phyloP scores from a whole-genome alignment of 176 grass and related monocot species.

The Triticum timopheevii region DNA sequence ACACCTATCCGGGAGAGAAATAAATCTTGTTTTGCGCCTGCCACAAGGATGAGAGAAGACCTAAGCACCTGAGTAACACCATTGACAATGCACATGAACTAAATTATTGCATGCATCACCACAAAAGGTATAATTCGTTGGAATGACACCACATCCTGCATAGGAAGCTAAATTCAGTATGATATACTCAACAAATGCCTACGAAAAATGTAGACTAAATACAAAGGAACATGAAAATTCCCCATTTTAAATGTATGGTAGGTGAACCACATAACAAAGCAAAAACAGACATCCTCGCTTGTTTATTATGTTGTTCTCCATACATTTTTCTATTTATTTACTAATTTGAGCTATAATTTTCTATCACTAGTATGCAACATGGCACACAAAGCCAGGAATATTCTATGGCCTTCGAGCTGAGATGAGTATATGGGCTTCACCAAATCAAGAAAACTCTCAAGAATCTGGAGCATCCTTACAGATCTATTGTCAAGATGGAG shows the following conservation, averaged over 20 bases:
- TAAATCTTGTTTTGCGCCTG: background rate
- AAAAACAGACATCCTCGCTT: background rate
- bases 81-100: background rate
- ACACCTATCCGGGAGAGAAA: background rate
- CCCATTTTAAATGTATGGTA: background rate
- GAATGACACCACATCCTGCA: background rate
- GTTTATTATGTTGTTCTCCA: background rate
- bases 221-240: background rate
- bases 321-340: background rate
- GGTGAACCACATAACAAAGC: background rate
- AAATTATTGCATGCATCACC: background rate
- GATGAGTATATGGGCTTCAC: conserved; percentile 20
- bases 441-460: conserved; percentile 15
- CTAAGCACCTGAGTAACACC: background rate
- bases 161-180: background rate
- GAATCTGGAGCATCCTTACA: conserved; percentile 15
- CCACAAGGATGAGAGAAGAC: background rate
- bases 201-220: background rate
- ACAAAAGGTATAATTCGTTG: background rate
- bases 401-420: conserved; percentile 33
- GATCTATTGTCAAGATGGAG: background rate
- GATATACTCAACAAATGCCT: background rate
- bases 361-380: background rate
- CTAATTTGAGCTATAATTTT: background rate
- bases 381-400: background rate